These are phyloP conservation scores for Fusarium circinatum DNA, from an alignment of 2,329 filamentous ascomycete species.

Conservation along the genomic window DNA sequence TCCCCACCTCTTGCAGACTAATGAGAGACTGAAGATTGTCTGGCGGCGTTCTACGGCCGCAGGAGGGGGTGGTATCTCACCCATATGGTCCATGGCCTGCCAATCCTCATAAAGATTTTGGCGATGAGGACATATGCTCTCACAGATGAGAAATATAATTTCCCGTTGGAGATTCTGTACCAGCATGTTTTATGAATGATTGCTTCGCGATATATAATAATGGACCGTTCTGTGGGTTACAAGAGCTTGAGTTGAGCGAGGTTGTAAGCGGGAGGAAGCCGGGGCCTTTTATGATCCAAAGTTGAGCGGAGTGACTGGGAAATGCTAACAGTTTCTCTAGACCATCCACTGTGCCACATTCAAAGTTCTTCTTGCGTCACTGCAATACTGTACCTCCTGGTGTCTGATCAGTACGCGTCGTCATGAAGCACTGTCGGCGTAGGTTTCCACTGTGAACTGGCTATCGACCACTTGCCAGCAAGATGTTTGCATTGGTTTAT, in stretches of 20 bases:
- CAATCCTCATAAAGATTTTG: too few relatives aligned
- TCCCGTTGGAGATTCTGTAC: not conserved
- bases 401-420: not conserved
- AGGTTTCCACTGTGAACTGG: not conserved
- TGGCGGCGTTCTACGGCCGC: not conserved
- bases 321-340: not conserved
- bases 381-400: too few relatives aligned
- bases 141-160: not conserved
- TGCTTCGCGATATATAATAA: rapidly evolving
- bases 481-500: rapidly evolving
- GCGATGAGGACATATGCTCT: not conserved
- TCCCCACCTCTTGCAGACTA: not conserved
- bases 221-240: rapidly evolving
- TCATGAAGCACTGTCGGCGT: not conserved
- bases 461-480: not conserved
- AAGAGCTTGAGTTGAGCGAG: not conserved
- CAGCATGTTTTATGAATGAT: not conserved
- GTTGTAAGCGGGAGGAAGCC: not conserved
- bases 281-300: not conserved
- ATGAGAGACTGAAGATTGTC: not conserved
- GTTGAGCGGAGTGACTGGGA: not conserved
- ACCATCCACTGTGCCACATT: not conserved
- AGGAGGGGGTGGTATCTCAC: too few relatives aligned
- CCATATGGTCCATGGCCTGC: too few relatives aligned
- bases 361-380: not conserved